Evolutionary conservation across 2,329 filamentous ascomycete genomes (phyloP), one percentile per base, ranked within the genome.

Genomic region (Davidsoniella eucalypti): DNA sequence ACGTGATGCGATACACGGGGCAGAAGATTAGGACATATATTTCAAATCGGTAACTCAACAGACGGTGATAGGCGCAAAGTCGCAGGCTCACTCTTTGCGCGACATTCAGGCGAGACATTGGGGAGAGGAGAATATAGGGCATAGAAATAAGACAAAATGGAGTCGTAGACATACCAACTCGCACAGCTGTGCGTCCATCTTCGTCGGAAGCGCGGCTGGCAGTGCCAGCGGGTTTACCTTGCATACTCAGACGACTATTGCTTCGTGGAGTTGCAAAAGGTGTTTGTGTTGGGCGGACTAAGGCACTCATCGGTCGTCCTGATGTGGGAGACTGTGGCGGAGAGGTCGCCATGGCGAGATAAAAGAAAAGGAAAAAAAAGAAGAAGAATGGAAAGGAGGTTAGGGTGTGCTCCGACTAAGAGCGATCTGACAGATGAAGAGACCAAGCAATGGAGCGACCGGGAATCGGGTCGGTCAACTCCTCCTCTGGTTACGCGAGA

Each of bases 141-240:
- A 16, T 9, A 17, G 39, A 17, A 16, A 9, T 9, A 41, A 41
- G 39, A 41, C 16, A 17, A 17, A 29, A 46, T 18, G 26, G 14
- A 12, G 55, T 57, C 29, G 3, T 16, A 45, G 54, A 84, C 87
- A 59, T 76, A 95, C 88, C 88, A 63, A 95, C 88, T 90, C 86
- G 92, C 67, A 95, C 88, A 23, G 88, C 85, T 5, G 88, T 94
- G 63, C 84, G 88, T 55, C 75, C 75, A 63, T 94, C 88, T 58
- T 95, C 88, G 60, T 95, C 88, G 0, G 87, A 94, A 21, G 83
- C 82, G 61, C 86, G 78, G 67, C 86, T 94, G 55, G 82, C 79
- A 58, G 74, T 75, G 51, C 79, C 82, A 48, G 73, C 80, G 43
- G 71, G 69, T 65, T 84, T 90, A 68, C 84, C 84, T 59, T 74